Conservation (phyloP, 768 basidiomycete species). For the Steccherinum ochraceum region DNA sequence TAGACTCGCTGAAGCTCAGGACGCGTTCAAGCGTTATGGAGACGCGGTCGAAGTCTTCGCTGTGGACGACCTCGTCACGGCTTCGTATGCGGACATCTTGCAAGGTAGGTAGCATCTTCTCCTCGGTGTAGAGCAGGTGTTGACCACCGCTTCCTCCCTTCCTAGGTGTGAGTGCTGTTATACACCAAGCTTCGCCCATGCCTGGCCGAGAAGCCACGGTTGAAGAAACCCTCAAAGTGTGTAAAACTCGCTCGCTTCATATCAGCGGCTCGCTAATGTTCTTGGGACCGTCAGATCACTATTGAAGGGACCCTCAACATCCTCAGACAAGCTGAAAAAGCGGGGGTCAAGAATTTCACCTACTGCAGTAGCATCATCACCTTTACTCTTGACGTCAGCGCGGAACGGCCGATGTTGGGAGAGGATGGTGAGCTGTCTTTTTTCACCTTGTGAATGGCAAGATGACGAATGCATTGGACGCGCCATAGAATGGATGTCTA, state of each 20-base stretch:
- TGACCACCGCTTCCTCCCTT: neutral
- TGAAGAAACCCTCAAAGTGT: constrained; percentile 7
- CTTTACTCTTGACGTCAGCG: constrained; percentile 8
- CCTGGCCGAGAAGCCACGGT: neutral
- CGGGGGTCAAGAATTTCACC: constrained; percentile 35
- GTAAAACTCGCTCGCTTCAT: too few species aligned
- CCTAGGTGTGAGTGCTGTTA: constrained; percentile 11
- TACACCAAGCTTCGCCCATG: constrained; percentile 11
- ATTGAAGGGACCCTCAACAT: constrained; percentile 23
- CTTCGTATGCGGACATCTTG: constrained; percentile 17
- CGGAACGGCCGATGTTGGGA: too few species aligned
- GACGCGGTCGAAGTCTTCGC: constrained; percentile 17
- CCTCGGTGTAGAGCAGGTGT: neutral
- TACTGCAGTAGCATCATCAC: constrained; percentile 30
- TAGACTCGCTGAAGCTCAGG: constrained; percentile 9
- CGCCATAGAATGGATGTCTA: constrained; percentile 18
- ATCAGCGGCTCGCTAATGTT: too few species aligned
- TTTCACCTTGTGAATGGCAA: too few species aligned
- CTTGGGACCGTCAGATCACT: too few species aligned
- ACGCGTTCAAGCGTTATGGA: constrained; percentile 11
- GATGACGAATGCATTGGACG: too few species aligned
- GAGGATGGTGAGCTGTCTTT: too few species aligned
- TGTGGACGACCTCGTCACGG: constrained; percentile 16
- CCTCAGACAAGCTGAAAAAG: constrained; percentile 36
- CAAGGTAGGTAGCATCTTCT: constrained; percentile 12